A percentile compares a stretch with the other conserved stretches of the same genome.
Evolutionary conservation across 1,139 yeast species (phyloP).

Genomic region (Torulaspora globosa): DNA sequence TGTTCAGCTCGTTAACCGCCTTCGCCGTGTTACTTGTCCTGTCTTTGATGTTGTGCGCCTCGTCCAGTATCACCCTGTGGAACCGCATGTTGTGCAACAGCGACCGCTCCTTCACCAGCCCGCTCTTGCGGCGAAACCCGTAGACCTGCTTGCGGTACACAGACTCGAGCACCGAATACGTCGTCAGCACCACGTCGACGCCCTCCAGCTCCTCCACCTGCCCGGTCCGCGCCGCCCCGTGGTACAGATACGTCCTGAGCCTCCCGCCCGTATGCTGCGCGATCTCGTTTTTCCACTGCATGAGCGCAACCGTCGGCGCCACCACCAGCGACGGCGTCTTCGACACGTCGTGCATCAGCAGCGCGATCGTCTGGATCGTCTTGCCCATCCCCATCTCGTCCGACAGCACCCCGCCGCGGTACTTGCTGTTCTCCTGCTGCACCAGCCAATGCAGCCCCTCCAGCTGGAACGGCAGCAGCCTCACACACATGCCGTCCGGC

Average conservation of each 20-base stretch:
- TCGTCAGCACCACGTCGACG: conserved; percentile 81
- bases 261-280: conserved; percentile 72
- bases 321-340: conserved; percentile 81
- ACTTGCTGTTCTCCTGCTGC: conserved; percentile 70
- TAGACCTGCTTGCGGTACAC: conserved; percentile 75
- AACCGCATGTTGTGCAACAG: conserved; percentile 71
- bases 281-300: conserved; percentile 97
- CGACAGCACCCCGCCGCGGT: conserved; percentile 90
- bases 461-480: conserved; percentile 79
- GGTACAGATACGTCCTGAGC: conserved; percentile 66
- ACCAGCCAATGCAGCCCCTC: conserved; percentile 91
- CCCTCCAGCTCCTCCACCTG: conserved; percentile 52
- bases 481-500: conserved; percentile 73
- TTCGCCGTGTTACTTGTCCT: conserved; percentile 89
- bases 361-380: conserved; percentile 89
- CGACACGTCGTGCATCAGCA: conserved; percentile 62
- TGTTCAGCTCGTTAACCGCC: conserved; percentile 71
- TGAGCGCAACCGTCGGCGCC: conserved; percentile 95
- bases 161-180: conserved; percentile 87
- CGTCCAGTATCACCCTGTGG: conserved; percentile 88
- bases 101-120: conserved; percentile 69
- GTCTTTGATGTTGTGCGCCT: conserved; percentile 96
- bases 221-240: conserved; percentile 74
- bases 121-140: conserved; percentile 73
- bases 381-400: conserved; percentile 99